Percentiles rank a stretch among this genome's conserved stretches.
These are phyloP conservation scores for Cladosporium cucumerinum DNA, from an alignment of 2,329 filamentous ascomycete species.

Conservation along the genomic window DNA sequence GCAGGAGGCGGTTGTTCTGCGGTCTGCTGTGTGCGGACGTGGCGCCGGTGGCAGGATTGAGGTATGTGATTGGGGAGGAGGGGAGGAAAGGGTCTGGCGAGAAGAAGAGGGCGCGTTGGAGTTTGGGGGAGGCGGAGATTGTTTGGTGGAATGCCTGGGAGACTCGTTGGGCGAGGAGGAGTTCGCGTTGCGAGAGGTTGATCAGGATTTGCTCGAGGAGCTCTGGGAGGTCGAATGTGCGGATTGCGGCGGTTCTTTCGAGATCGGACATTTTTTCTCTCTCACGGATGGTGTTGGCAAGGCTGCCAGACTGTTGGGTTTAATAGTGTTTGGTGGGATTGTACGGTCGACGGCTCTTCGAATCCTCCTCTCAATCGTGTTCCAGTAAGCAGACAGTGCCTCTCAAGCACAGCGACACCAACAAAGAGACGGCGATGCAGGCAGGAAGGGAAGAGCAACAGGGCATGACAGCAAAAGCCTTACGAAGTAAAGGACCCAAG, in stretches of 20 bases:
- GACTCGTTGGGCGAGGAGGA: constrained; percentile 35
- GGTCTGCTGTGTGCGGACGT: constrained; percentile 27
- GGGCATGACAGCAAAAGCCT: not conserved
- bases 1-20: constrained; percentile 35
- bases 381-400: not conserved
- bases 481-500: not conserved
- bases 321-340: not conserved
- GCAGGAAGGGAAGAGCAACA: not conserved
- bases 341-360: not conserved
- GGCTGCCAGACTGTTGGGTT: not conserved
- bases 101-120: constrained; percentile 36
- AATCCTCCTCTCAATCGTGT: not conserved
- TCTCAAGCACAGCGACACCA: not conserved
- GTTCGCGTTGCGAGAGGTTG: constrained; percentile 31
- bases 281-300: not conserved
- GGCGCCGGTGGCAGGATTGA: constrained; percentile 9
- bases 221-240: constrained; percentile 34
- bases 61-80: constrained; percentile 12
- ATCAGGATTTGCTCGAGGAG: constrained; percentile 39
- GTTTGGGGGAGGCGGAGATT: constrained; percentile 27
- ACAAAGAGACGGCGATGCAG: not conserved
- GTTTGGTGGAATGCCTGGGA: constrained; percentile 29
- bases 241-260: not conserved
- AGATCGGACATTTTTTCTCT: not conserved
- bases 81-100: constrained; percentile 23